Evolutionary conservation across 495 filamentous ascomycete genomes (phyloP).

Genomic region (Penicillium canariense): DNA sequence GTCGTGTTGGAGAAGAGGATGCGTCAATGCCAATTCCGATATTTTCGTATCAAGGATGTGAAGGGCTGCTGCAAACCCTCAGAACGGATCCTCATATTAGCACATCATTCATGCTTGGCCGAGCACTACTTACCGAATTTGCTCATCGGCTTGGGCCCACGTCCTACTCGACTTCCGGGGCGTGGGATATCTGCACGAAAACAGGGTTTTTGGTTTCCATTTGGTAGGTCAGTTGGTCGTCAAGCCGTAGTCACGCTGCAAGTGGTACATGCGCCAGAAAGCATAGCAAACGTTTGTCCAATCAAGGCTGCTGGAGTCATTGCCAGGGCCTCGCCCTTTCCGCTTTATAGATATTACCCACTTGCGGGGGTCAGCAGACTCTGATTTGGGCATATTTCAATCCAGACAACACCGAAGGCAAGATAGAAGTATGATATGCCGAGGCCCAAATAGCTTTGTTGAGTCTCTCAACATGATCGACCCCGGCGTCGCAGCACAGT

Average conservation of each 20-base stretch:
- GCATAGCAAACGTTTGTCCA: constrained; percentile 39
- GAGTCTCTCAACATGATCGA: constrained; percentile 31
- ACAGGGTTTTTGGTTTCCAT: constrained; percentile 24
- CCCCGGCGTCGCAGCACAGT: constrained; percentile 23
- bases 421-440: constrained; percentile 4
- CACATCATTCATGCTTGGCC: neutral
- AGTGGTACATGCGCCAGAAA: constrained; percentile 23
- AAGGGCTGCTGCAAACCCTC: constrained; percentile 19
- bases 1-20: constrained; percentile 24
- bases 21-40: constrained; percentile 30
- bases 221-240: neutral
- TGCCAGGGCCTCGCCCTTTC: constrained; percentile 16
- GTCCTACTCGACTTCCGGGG: constrained; percentile 17
- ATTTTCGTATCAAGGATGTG: constrained; percentile 32
- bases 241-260: neutral
- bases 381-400: too few species aligned
- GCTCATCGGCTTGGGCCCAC: constrained; percentile 22
- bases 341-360: constrained; percentile 15
- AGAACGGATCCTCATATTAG: neutral
- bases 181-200: constrained; percentile 21
- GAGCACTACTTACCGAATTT: constrained; percentile 12
- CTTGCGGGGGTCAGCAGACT: constrained; percentile 2
- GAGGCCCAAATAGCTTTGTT: constrained; percentile 35
- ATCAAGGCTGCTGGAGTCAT: constrained; percentile 35
- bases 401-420: neutral